phyloP scores from a whole-genome alignment of 371 early-diverging fungal species.

The Dichotomocladium elegans region DNA sequence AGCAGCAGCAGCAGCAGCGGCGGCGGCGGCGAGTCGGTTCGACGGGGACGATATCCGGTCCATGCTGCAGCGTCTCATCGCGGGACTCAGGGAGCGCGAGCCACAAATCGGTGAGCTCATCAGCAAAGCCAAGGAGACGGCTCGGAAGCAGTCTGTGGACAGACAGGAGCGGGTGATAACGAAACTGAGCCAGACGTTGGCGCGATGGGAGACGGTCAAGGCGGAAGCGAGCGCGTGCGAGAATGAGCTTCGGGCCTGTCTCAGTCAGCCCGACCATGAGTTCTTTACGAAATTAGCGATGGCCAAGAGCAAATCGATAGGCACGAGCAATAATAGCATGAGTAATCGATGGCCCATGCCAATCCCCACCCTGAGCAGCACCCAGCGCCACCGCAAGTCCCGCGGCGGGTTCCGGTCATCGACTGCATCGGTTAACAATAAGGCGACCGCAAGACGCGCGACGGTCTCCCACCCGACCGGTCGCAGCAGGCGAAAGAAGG shows the following conservation, averaged over 20 bases:
- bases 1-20: conserved; percentile 9
- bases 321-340: conserved; percentile 45
- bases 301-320: conserved; percentile 26
- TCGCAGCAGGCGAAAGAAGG: neutral
- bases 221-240: conserved; percentile 25
- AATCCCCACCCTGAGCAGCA: neutral
- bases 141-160: conserved; percentile 38
- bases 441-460: conserved; percentile 17
- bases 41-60: conserved; percentile 46
- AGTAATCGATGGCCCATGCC: too few relatives aligned
- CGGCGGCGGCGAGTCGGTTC: conserved; percentile 28
- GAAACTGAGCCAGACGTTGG: conserved; percentile 37
- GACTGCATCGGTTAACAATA: neutral
- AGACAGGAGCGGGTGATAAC: conserved; percentile 34
- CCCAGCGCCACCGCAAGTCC: neutral
- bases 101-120: conserved; percentile 20
- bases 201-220: conserved; percentile 41
- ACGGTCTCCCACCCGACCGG: neutral
- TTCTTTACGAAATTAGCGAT: conserved; percentile 46
- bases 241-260: conserved; percentile 34
- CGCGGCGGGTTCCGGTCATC: neutral
- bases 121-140: conserved; percentile 27
- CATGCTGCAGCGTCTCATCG: conserved; percentile 35
- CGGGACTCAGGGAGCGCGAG: conserved; percentile 25
- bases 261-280: conserved; percentile 39